Conservation (phyloP, 2,329 filamentous ascomycete genomes). For the Penicillium palitans region DNA sequence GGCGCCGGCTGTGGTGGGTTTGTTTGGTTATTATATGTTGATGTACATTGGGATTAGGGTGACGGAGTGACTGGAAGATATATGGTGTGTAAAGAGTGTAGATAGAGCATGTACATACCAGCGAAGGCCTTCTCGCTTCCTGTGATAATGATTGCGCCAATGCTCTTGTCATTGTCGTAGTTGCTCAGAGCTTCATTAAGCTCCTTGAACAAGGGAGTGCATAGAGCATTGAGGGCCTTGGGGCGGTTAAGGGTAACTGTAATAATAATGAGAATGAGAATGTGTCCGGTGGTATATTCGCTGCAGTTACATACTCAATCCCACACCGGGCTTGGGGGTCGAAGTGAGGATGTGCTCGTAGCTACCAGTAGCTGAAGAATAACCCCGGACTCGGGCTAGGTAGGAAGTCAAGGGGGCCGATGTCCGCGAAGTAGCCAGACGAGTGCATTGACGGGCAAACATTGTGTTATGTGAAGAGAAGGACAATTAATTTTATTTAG, state of each 20-base stretch:
- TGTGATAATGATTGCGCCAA: slow-evolving; percentile 79
- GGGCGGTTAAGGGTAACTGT: slow-evolving; percentile 89
- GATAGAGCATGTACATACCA: slow-evolving; percentile 35
- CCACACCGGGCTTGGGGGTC: slow-evolving; percentile 82
- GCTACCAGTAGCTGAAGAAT: slow-evolving; percentile 46
- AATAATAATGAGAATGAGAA: not conserved
- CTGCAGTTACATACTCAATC: slow-evolving; percentile 64
- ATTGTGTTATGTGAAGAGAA: slow-evolving; percentile 26
- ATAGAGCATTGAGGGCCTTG: slow-evolving; percentile 92
- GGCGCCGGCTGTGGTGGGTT: slow-evolving; percentile 65
- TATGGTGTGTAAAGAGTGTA: not conserved
- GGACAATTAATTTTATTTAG: not conserved
- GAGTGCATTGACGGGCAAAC: slow-evolving; percentile 54
- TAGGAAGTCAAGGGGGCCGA: slow-evolving; percentile 40
- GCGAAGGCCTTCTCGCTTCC: slow-evolving; percentile 90
- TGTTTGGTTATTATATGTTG: not conserved
- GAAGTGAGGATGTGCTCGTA: slow-evolving; percentile 86
- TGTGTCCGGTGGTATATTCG: not conserved
- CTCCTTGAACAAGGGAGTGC: slow-evolving; percentile 84
- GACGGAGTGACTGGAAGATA: not conserved
- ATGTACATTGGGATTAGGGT: not conserved
- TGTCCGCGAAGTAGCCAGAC: slow-evolving; percentile 60
- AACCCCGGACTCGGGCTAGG: slow-evolving; percentile 37
- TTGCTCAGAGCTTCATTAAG: slow-evolving; percentile 74
- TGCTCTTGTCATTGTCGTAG: slow-evolving; percentile 68